Percentiles rank a stretch among this genome's conserved stretches.
Evolutionary conservation across 1,284 basidiomycete genomes (phyloP).

Genomic region (Irpex sp.): DNA sequence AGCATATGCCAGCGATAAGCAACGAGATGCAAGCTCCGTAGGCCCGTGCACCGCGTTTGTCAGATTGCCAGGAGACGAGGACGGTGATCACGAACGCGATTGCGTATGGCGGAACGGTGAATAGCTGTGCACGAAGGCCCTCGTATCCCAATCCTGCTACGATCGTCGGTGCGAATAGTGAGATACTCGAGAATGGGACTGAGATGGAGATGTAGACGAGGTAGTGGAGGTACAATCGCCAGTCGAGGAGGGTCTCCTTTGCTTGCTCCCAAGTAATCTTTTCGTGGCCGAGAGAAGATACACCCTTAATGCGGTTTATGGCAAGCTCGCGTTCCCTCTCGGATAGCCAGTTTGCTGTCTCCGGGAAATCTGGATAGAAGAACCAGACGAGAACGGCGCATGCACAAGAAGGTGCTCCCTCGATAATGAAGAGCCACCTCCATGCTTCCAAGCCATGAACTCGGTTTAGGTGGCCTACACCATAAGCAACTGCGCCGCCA

Average conservation of each 20-base stretch:
- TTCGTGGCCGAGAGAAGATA: slow-evolving; percentile 23
- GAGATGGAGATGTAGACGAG: slow-evolving; percentile 26
- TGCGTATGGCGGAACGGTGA: slow-evolving; percentile 51
- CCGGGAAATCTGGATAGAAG: slow-evolving; percentile 11
- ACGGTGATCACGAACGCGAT: slow-evolving; percentile 31
- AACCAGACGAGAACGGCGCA: slow-evolving; percentile 7
- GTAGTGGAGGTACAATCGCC: slow-evolving; percentile 29
- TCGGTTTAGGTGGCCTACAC: slow-evolving; percentile 12
- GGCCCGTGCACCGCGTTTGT: slow-evolving; percentile 11
- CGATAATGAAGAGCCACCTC: slow-evolving; percentile 37
- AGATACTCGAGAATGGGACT: slow-evolving; percentile 29
- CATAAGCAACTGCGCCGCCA: slow-evolving; percentile 37
- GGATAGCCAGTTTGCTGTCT: slow-evolving; percentile 11
- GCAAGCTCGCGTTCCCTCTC: slow-evolving; percentile 11
- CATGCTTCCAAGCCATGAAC: slow-evolving; percentile 11
- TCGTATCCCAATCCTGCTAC: slow-evolving; percentile 37
- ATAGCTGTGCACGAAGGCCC: slow-evolving; percentile 44
- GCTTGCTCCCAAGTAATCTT: slow-evolving; percentile 23
- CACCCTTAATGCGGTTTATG: slow-evolving; percentile 21
- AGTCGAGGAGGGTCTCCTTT: slow-evolving; percentile 23
- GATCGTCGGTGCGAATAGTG: slow-evolving; percentile 32
- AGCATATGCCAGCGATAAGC: slow-evolving; percentile 12
- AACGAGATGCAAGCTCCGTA: slow-evolving; percentile 10
- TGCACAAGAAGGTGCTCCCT: slow-evolving; percentile 14
- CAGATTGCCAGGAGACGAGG: slow-evolving; percentile 12